Evolutionary conservation across 1,284 basidiomycete species (phyloP).

Genomic region (Wallemia mellicola): DNA sequence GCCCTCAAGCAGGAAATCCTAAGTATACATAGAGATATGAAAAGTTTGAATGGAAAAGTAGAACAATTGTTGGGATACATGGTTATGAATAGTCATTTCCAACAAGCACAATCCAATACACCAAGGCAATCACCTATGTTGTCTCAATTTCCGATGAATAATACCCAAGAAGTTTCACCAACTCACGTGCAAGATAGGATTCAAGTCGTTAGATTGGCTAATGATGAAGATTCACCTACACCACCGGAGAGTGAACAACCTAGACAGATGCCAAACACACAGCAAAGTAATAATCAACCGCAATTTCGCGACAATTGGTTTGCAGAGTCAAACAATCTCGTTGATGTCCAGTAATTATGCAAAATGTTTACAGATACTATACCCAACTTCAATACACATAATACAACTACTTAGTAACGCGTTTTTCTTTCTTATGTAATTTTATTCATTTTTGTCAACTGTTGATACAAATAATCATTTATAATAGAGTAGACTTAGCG

Average conservation of each 20-base stretch:
- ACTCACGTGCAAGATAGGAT: not conserved
- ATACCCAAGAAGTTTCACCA: not conserved
- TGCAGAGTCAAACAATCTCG: not conserved
- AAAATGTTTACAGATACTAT: too few species aligned
- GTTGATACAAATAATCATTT: not conserved
- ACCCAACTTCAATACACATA: not conserved
- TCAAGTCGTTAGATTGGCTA: not conserved
- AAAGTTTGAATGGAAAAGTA: not conserved
- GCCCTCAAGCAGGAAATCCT: not conserved
- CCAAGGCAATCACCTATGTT: not conserved
- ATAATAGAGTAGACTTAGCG: not conserved
- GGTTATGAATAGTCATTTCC: not conserved
- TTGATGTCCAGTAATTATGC: not conserved
- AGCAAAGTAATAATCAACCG: not conserved
- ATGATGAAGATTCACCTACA: not conserved
- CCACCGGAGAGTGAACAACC: not conserved
- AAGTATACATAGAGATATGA: not conserved
- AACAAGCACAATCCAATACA: not conserved
- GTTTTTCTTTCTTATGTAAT: not conserved
- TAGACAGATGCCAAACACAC: not conserved
- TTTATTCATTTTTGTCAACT: not conserved
- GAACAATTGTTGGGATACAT: not conserved
- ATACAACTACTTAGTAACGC: not conserved
- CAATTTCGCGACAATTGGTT: not conserved
- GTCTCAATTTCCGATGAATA: not conserved